Evolutionary conservation across 140 eudicot genomes (phyloP).

Genomic region (Cichorium intybus): DNA sequence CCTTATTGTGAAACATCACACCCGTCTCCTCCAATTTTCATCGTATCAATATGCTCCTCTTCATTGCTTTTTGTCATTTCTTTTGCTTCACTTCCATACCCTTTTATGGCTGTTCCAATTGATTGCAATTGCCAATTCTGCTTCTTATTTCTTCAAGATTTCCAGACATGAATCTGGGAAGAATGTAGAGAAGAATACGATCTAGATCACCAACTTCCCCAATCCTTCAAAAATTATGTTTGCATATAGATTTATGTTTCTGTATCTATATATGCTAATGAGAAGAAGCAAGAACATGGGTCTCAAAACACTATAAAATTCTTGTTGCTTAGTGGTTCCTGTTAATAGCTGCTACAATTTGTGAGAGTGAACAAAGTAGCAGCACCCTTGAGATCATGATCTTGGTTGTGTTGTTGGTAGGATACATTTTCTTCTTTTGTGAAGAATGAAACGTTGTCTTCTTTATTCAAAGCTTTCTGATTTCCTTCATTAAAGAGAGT

Average conservation of each 20-base stretch:
- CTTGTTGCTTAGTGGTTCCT: neutral
- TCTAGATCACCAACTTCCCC: slow-evolving; percentile 11
- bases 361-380: slow-evolving; percentile 63
- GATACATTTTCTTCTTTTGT: slow-evolving; percentile 35
- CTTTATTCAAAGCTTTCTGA: slow-evolving; percentile 24
- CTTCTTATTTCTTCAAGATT: slow-evolving; percentile 25
- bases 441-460: slow-evolving; percentile 31
- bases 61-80: slow-evolving; percentile 9
- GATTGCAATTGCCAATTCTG: slow-evolving; percentile 2
- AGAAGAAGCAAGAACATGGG: slow-evolving; percentile 28
- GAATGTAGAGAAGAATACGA: slow-evolving; percentile 13
- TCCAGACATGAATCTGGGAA: slow-evolving; percentile 20
- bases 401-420: slow-evolving; percentile 41
- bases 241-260: slow-evolving; percentile 8
- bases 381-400: slow-evolving; percentile 47
- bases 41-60: neutral
- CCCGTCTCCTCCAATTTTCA: neutral
- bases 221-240: neutral
- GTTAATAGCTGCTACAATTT: slow-evolving; percentile 37
- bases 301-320: slow-evolving; percentile 17
- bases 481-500: slow-evolving; percentile 24
- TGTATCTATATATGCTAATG: slow-evolving; percentile 16
- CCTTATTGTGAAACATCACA: slow-evolving; percentile 7
- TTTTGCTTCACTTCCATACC: slow-evolving; percentile 8
- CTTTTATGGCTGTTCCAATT: slow-evolving; percentile 1